phyloP scores from a whole-genome alignment of 2,329 filamentous ascomycete species.

The Sordariomycetes sp. region DNA sequence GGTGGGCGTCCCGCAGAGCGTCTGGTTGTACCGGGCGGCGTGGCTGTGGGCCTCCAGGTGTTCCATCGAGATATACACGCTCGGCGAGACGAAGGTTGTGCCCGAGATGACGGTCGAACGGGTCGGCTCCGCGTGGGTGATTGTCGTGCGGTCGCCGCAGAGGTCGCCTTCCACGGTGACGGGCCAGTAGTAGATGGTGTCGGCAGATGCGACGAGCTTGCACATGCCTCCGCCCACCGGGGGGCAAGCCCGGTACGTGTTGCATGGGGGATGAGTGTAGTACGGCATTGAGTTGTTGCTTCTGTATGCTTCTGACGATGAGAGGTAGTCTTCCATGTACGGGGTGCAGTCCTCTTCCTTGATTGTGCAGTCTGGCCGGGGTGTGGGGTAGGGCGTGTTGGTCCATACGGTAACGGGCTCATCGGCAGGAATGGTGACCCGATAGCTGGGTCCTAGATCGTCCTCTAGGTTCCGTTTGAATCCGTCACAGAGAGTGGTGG shows the following conservation, averaged over 20 bases:
- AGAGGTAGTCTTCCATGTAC: conserved; percentile 2
- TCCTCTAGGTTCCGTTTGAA: not conserved
- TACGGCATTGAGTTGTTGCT: conserved; percentile 2
- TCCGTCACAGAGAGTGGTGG: conserved; percentile 4
- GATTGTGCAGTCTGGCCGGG: not conserved
- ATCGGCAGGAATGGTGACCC: not conserved
- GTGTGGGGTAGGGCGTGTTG: conserved; percentile 1
- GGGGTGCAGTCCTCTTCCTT: not conserved
- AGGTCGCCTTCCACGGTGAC: conserved; percentile 3
- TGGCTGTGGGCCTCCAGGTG: not conserved
- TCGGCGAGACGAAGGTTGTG: conserved; percentile 3
- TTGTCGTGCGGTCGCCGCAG: conserved; percentile 3
- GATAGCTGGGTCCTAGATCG: not conserved
- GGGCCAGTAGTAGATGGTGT: conserved; percentile 3
- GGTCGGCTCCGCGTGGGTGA: conserved; percentile 1
- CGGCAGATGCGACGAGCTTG: not conserved
- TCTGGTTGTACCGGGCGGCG: not conserved
- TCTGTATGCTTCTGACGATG: not conserved
- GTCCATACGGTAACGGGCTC: not conserved
- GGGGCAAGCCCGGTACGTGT: conserved; percentile 2
- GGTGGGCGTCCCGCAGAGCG: not conserved
- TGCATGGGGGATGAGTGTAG: conserved; percentile 1
- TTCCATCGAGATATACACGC: conserved; percentile 1
- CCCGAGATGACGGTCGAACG: conserved; percentile 1
- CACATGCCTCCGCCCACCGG: not conserved